A percentile compares a stretch with the other conserved stretches of the same genome.
Conservation (phyloP, 2,329 filamentous ascomycete genomes). For the Seiridium unicorne region DNA sequence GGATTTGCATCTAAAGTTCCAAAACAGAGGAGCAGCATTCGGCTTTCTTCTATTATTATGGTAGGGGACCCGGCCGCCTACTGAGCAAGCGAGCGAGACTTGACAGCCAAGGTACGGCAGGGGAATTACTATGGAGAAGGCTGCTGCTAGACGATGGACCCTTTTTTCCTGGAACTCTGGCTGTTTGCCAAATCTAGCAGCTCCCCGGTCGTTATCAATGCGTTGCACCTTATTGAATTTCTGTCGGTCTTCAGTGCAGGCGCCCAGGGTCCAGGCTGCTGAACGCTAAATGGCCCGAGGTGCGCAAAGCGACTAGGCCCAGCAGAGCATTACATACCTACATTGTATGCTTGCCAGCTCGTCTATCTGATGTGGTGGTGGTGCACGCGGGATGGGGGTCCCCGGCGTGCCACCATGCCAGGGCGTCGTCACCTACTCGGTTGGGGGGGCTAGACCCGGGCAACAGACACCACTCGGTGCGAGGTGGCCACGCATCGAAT, state of each 20-base stretch:
- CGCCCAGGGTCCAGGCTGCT: background rate
- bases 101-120: background rate
- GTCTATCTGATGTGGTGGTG: constrained; percentile 7
- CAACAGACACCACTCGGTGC: background rate
- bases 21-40: constrained; percentile 1
- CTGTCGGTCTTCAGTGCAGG: background rate
- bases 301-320: background rate
- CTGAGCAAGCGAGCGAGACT: too few relatives aligned
- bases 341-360: background rate
- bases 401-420: background rate
- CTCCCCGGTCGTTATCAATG: constrained; percentile 12
- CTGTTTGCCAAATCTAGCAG: constrained; percentile 9
- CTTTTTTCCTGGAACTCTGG: constrained; percentile 7
- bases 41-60: background rate
- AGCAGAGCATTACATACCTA: background rate
- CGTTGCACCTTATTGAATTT: constrained; percentile 10
- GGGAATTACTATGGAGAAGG: background rate
- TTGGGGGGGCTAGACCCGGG: constrained; percentile 3
- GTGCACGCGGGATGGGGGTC: background rate
- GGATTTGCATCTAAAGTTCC: constrained; percentile 6
- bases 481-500: background rate
- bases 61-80: background rate
- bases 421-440: constrained; percentile 2
- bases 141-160: background rate
- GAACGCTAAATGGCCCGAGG: background rate